These are phyloP conservation scores for Keqinozyma sinolaborantium DNA, from an alignment of 1,139 yeast genomes.

Conservation along the genomic window DNA sequence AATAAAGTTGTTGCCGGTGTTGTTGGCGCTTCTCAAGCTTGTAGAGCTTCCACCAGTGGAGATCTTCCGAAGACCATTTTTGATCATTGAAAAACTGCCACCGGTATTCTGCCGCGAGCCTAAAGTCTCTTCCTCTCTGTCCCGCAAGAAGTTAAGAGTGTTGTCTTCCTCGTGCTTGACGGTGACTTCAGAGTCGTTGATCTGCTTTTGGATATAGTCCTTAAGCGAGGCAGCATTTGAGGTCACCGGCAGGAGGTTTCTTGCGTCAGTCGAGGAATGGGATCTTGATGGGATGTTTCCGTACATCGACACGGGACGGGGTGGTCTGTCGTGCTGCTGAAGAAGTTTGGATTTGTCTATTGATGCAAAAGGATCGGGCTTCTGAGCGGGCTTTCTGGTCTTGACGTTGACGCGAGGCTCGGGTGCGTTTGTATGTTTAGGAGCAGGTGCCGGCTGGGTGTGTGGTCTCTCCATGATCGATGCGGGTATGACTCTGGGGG, in stretches of 20 bases:
- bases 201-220: constrained; percentile 32
- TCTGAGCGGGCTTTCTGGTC: constrained; percentile 5
- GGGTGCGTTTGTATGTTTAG: constrained; percentile 1
- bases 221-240: constrained; percentile 23
- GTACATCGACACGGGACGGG: constrained; percentile 19
- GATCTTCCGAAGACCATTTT: constrained; percentile 32
- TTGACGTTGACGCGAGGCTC: constrained; percentile 3
- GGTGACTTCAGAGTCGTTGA: constrained; percentile 16
- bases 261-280: constrained; percentile 4
- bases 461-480: constrained; percentile 12
- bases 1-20: constrained; percentile 19
- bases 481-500: constrained; percentile 49
- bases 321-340: constrained; percentile 3
- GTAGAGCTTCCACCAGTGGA: constrained; percentile 35
- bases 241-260: constrained; percentile 9
- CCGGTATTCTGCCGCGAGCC: constrained; percentile 35
- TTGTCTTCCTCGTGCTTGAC: constrained; percentile 20
- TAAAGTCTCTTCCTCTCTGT: constrained; percentile 32
- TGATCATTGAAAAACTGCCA: constrained; percentile 42
- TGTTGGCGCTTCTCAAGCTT: constrained; percentile 15
- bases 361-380: constrained; percentile 33
- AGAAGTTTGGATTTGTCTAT: constrained; percentile 34
- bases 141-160: constrained; percentile 56
- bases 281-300: constrained; percentile 5
- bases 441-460: not conserved